phyloP scores from a whole-genome alignment of 352 stramenopile genomes.

The Plasmopara muralis region DNA sequence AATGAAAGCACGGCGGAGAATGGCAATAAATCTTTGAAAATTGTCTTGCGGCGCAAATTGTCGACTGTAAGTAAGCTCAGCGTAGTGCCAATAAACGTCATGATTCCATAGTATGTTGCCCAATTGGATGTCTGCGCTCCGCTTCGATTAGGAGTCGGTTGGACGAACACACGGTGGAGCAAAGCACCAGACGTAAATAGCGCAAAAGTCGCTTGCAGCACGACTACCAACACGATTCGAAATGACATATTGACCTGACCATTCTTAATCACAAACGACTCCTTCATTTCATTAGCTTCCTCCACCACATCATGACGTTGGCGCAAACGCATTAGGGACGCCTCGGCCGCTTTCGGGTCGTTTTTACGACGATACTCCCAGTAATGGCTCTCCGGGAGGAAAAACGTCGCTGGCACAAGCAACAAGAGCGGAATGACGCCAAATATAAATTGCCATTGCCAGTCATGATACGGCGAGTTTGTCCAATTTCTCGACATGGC shows the following conservation, averaged over 20 bases:
- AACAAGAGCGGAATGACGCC: slow-evolving; percentile 61
- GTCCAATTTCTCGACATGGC: slow-evolving; percentile 53
- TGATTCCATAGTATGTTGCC: slow-evolving; percentile 73
- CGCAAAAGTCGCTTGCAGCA: slow-evolving; percentile 59
- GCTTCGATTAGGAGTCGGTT: slow-evolving; percentile 29
- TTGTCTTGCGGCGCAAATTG: slow-evolving; percentile 82
- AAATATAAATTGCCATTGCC: slow-evolving; percentile 78
- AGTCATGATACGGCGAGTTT: slow-evolving; percentile 67
- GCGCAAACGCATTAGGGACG: slow-evolving; percentile 53
- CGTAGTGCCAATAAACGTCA: slow-evolving; percentile 60
- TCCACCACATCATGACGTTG: slow-evolving; percentile 81
- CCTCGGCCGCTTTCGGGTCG: slow-evolving; percentile 62
- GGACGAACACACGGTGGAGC: slow-evolving; percentile 56
- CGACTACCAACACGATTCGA: slow-evolving; percentile 52
- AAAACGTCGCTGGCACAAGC: slow-evolving; percentile 47
- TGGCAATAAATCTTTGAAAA: slow-evolving; percentile 83
- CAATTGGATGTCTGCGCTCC: slow-evolving; percentile 67
- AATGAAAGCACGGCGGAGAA: slow-evolving; percentile 53
- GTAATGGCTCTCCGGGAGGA: slow-evolving; percentile 70
- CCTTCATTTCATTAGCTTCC: slow-evolving; percentile 61
- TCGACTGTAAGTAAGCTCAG: slow-evolving; percentile 75
- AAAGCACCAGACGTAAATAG: slow-evolving; percentile 66
- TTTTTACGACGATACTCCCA: slow-evolving; percentile 64
- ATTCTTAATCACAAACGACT: slow-evolving; percentile 61
- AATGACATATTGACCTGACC: slow-evolving; percentile 62